These are phyloP conservation scores for Phytophthora meadii DNA, from an alignment of 352 stramenopile genomes.

Conservation along the genomic window DNA sequence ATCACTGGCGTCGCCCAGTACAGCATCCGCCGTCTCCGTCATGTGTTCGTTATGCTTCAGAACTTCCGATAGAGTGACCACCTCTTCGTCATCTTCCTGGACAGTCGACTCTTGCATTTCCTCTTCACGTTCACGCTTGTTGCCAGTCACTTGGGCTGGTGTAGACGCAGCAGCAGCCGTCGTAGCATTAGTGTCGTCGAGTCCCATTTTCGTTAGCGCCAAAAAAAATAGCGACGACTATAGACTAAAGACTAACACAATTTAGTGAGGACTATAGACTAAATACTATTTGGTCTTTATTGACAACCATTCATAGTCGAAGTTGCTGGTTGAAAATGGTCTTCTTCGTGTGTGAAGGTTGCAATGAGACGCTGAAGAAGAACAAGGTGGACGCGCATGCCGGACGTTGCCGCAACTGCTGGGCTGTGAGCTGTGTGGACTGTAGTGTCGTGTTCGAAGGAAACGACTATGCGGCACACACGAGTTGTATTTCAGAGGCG, in stretches of 20 bases:
- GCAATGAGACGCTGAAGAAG: slow-evolving; percentile 95
- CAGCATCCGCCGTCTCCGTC: slow-evolving; percentile 62
- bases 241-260: too few species aligned
- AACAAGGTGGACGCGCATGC: slow-evolving; percentile 93
- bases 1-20: slow-evolving; percentile 65
- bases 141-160: slow-evolving; percentile 11
- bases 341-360: slow-evolving; percentile 89
- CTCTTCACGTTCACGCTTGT: slow-evolving; percentile 26
- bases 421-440: slow-evolving; percentile 94
- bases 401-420: slow-evolving; percentile 86
- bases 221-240: not conserved
- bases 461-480: slow-evolving; percentile 90
- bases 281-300: not conserved
- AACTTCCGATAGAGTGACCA: slow-evolving; percentile 72
- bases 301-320: slow-evolving; percentile 6
- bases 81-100: slow-evolving; percentile 52
- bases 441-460: slow-evolving; percentile 92
- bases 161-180: not conserved
- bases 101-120: slow-evolving; percentile 5
- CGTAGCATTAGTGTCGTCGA: slow-evolving; percentile 7
- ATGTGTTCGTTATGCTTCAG: slow-evolving; percentile 61
- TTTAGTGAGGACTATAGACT: too few species aligned
- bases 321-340: slow-evolving; percentile 52
- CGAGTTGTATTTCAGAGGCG: slow-evolving; percentile 93
- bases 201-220: slow-evolving; percentile 12